A percentile compares a stretch with the other conserved stretches of the same genome.
These are phyloP conservation scores for Claviceps capensis DNA, from an alignment of 2,329 filamentous ascomycete genomes.

Conservation along the genomic window DNA sequence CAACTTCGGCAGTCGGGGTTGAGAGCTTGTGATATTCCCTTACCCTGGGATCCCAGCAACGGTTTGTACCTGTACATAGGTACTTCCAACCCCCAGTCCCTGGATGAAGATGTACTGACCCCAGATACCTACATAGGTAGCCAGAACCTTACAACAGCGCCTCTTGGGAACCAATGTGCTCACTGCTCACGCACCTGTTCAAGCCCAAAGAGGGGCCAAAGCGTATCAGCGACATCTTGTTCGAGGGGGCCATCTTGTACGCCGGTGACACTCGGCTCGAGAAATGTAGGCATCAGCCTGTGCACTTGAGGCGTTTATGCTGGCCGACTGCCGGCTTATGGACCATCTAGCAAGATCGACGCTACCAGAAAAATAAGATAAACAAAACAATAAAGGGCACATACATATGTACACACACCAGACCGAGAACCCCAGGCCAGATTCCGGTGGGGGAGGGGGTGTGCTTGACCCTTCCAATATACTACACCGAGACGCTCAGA, in stretches of 20 bases:
- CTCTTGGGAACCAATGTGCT: not conserved
- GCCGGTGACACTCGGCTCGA: not conserved
- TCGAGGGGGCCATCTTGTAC: not conserved
- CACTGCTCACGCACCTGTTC: not conserved
- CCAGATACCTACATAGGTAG: not conserved
- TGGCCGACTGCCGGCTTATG: not conserved
- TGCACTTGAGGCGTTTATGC: not conserved
- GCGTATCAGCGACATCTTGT: not conserved
- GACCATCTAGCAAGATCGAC: not conserved
- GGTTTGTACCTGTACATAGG: not conserved
- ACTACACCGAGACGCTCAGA: not conserved
- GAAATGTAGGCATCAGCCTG: not conserved
- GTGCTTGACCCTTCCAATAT: not conserved
- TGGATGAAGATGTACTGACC: not conserved
- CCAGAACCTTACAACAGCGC: not conserved
- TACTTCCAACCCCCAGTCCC: not conserved
- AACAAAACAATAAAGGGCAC: not conserved
- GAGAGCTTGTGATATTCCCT: not conserved
- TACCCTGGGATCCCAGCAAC: not conserved
- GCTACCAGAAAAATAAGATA: not conserved
- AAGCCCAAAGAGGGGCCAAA: not conserved
- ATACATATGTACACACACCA: not conserved
- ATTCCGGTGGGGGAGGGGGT: not conserved
- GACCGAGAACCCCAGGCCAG: not conserved
- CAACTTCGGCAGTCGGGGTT: conserved; percentile 1